Percentiles rank a stretch among this genome's conserved stretches.
Evolutionary conservation across 192 early-diverging fungal genomes (phyloP).

Genomic region (Coemansia javaensis): DNA sequence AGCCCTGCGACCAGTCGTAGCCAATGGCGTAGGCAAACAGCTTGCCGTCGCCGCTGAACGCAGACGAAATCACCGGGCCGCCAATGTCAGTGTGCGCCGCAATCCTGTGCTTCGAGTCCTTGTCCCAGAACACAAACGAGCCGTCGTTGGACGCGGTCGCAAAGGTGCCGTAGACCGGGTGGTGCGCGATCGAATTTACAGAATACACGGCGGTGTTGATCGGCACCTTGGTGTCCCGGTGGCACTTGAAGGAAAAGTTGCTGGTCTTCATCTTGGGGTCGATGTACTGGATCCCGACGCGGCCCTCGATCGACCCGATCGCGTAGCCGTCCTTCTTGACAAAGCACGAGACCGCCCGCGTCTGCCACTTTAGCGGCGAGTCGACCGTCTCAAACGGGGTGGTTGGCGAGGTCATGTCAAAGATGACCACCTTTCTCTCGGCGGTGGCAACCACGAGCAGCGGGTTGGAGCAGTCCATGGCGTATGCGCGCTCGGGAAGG

Average conservation of each 20-base stretch:
- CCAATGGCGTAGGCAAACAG: constrained; percentile 90
- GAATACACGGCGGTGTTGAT: constrained; percentile 67
- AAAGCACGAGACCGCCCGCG: constrained; percentile 77
- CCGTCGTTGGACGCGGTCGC: constrained; percentile 85
- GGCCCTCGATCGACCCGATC: constrained; percentile 90
- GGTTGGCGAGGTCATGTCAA: constrained; percentile 75
- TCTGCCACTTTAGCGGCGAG: constrained; percentile 55
- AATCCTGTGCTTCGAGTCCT: constrained; percentile 80
- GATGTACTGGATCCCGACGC: constrained; percentile 88
- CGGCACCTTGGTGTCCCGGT: constrained; percentile 59
- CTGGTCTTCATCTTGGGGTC: constrained; percentile 64
- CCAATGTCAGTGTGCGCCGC: constrained; percentile 66
- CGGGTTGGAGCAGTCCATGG: constrained; percentile 77
- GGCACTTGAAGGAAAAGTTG: constrained; percentile 90
- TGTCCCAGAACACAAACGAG: constrained; percentile 90
- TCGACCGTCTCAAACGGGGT: constrained; percentile 63
- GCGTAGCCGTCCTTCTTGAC: constrained; percentile 74
- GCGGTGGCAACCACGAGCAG: constrained; percentile 91
- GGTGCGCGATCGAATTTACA: constrained; percentile 42
- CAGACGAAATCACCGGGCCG: constrained; percentile 62
- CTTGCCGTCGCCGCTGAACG: constrained; percentile 77
- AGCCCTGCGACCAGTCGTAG: constrained; percentile 84
- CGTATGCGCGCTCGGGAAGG: constrained; percentile 84
- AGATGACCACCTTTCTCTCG: constrained; percentile 76
- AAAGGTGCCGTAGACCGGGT: constrained; percentile 74